These are phyloP conservation scores for Monosporascus sp. DNA, from an alignment of 2,329 filamentous ascomycete species.

Conservation along the genomic window DNA sequence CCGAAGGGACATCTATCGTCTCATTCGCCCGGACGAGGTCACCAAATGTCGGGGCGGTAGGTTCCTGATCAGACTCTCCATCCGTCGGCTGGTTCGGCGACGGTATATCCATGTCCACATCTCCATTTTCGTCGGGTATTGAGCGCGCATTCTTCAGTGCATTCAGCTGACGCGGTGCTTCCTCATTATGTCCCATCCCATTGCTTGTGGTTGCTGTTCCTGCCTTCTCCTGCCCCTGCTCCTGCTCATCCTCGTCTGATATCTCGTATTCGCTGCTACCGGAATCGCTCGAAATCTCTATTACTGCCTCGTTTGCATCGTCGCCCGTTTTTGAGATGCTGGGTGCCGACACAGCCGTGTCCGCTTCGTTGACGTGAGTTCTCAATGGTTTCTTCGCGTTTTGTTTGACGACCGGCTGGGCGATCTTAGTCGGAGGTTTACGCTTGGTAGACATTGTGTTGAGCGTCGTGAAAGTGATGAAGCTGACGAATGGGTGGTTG, in stretches of 20 bases:
- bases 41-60: constrained; percentile 68
- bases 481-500: neutral
- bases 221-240: constrained; percentile 20
- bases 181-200: constrained; percentile 1
- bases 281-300: constrained; percentile 54
- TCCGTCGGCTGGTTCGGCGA: constrained; percentile 23
- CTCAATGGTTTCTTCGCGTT: constrained; percentile 46
- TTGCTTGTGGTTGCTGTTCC: constrained; percentile 10
- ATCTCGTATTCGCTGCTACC: constrained; percentile 41
- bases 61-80: constrained; percentile 41
- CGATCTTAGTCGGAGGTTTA: constrained; percentile 53
- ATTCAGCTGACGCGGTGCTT: constrained; percentile 6
- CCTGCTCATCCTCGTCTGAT: constrained; percentile 37
- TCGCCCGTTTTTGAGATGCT: constrained; percentile 32
- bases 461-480: neutral
- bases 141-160: constrained; percentile 11
- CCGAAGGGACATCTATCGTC: constrained; percentile 68
- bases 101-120: constrained; percentile 23
- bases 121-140: constrained; percentile 19
- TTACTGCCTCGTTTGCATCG: constrained; percentile 32
- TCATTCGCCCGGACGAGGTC: constrained; percentile 73
- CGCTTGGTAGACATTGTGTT: constrained; percentile 53
- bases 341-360: constrained; percentile 44
- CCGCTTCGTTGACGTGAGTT: constrained; percentile 52
- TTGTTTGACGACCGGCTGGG: constrained; percentile 47